Evolutionary conservation across 352 stramenopile species (phyloP), one percentile per base, ranked within the genome.

Genomic region (Globisporangium megalacanthum): DNA sequence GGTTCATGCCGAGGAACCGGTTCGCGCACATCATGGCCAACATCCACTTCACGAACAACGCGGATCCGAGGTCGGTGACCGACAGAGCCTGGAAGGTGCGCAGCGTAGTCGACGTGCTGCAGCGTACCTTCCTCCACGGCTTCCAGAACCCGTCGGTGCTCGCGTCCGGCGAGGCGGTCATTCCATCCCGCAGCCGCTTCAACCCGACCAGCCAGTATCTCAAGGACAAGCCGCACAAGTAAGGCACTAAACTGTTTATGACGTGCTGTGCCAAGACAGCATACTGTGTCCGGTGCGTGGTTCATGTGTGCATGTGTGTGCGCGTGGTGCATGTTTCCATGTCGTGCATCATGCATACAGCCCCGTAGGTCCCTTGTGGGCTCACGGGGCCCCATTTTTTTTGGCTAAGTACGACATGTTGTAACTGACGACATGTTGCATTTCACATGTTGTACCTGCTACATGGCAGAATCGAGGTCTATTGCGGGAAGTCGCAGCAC

Each of bases 11-110:
- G 3, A 6, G 46, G 19, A 51, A 51, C 14, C 22, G 3, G 45
- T 62, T 62, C 20, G 44, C 50, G 11, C 20, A 53, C 22, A 51
- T 62, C 8, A 62, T 66, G 44, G 25, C 29, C 2, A 58, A 66
- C 25, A 37, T 66, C 1, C 61, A 60, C 20, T 52, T 66, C 25
- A 60, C 0, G 52, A 60, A 29, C 58, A 62, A 35, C 37, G 48
- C 10, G 56, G 52, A 2, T 44, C 55, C 6, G 10, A 41, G 9
- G 54, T 25, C 42, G 1, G n/a, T 20, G 2, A 17, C 33, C 25
- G 25, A 29, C 25, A 29, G 25, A 29, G 25, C 25, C 1, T 29
- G 25, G 25, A 29, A 29, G 25, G 25, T 29, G 25, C 25, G 25
- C 25, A 29, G 25, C 4, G 25, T 29, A 1, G 25, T 29, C 25